These are phyloP conservation scores for Boletellus ananiceps DNA, from an alignment of 768 basidiomycete species.

Conservation along the genomic window DNA sequence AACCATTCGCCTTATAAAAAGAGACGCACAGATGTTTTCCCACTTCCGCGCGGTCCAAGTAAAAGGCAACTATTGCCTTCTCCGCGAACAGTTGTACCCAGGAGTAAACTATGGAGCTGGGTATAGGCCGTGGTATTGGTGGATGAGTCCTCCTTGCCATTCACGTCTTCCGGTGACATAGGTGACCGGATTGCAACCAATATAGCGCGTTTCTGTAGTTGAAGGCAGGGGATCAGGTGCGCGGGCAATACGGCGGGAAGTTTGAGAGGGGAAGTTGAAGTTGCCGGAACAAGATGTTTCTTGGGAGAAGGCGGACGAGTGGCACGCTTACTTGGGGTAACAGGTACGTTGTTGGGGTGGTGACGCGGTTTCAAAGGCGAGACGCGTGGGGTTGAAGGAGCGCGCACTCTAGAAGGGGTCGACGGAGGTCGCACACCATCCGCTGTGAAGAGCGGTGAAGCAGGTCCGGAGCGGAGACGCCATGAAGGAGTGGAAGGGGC, in stretches of 20 bases:
- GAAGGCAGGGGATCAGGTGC: constrained; percentile 43
- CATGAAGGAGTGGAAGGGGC: constrained; percentile 22
- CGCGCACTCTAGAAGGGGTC: constrained; percentile 12
- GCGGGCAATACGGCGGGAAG: constrained; percentile 32
- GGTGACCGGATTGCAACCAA: constrained; percentile 41
- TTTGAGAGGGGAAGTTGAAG: constrained; percentile 14
- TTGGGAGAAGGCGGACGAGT: constrained; percentile 9
- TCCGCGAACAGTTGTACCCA: constrained; percentile 69
- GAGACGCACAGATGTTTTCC: constrained; percentile 66
- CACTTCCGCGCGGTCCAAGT: constrained; percentile 80
- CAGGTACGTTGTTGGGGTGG: constrained; percentile 7
- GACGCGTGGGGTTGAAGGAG: constrained; percentile 12
- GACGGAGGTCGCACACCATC: constrained; percentile 3
- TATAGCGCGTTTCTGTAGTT: constrained; percentile 55
- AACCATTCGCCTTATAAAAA: background rate
- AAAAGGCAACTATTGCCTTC: constrained; percentile 94
- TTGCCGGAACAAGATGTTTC: constrained; percentile 7
- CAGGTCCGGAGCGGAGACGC: background rate
- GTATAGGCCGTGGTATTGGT: constrained; percentile 51
- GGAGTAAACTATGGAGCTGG: constrained; percentile 60
- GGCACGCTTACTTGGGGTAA: constrained; percentile 15
- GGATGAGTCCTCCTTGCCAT: constrained; percentile 33
- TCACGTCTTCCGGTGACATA: constrained; percentile 20
- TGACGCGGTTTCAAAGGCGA: constrained; percentile 15
- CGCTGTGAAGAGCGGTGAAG: background rate